Evolutionary conservation across 1,284 basidiomycete species (phyloP).

Genomic region (Taiwanofungus camphoratus): DNA sequence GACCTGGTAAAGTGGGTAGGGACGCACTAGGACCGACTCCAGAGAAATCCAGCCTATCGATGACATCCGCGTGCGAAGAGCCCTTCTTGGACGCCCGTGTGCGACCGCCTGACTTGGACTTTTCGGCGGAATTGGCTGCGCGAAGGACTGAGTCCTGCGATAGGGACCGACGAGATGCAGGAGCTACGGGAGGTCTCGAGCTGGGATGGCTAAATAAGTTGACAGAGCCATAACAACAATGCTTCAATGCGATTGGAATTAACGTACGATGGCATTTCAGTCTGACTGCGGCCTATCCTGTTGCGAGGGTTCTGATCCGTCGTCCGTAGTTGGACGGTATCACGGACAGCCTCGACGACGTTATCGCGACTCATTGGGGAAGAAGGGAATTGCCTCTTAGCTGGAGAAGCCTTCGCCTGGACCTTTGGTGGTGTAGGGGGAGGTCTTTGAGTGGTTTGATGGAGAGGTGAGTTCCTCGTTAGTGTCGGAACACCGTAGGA

Average conservation of each 20-base stretch:
- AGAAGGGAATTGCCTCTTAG: constrained; percentile 19
- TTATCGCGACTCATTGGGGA: constrained; percentile 28
- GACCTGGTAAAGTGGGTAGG: constrained; percentile 7
- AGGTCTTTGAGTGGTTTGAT: constrained; percentile 28
- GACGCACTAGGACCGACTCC: constrained; percentile 71
- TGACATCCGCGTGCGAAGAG: constrained; percentile 62
- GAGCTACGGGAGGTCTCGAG: constrained; percentile 29
- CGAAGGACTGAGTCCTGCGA: constrained; percentile 59
- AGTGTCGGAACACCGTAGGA: constrained; percentile 29
- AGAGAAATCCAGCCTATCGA: constrained; percentile 59
- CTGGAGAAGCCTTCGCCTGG: constrained; percentile 23
- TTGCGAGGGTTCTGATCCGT: constrained; percentile 34
- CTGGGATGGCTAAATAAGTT: constrained; percentile 18
- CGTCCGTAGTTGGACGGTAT: constrained; percentile 47
- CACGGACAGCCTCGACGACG: constrained; percentile 58
- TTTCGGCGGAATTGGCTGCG: constrained; percentile 40
- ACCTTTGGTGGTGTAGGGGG: constrained; percentile 37
- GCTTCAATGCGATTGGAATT: constrained; percentile 5
- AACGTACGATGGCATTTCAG: constrained; percentile 34
- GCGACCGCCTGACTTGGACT: constrained; percentile 34
- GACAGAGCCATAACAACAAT: constrained; percentile 20
- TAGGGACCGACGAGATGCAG: constrained; percentile 52
- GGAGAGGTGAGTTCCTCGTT: constrained; percentile 24
- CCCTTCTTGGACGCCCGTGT: constrained; percentile 53
- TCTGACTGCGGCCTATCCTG: constrained; percentile 43